Evolutionary conservation across 179 eudicot genomes (phyloP).

Genomic region (Silene vulgaris): DNA sequence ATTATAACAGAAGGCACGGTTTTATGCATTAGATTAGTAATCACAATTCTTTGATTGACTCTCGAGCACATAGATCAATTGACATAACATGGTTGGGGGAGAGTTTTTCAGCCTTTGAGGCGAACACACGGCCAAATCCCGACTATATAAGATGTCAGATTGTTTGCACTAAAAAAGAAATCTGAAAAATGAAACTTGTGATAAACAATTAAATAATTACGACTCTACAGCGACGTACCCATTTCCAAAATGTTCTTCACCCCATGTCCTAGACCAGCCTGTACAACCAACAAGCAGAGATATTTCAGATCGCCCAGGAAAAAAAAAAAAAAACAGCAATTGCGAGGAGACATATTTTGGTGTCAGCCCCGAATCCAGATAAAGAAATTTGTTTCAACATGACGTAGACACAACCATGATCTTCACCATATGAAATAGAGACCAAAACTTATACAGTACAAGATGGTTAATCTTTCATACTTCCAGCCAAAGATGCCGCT

Average conservation of each 20-base stretch:
- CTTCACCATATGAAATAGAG: background rate
- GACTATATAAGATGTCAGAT: background rate
- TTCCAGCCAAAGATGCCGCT: background rate
- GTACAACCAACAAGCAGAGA: conserved; percentile 18
- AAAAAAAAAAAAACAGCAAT: background rate
- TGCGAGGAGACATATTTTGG: background rate
- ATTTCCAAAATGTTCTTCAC: conserved; percentile 96
- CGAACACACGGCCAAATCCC: background rate
- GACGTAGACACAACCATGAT: background rate
- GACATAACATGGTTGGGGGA: too few relatives aligned
- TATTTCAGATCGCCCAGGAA: background rate
- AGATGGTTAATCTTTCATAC: background rate
- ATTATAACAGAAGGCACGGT: conserved; percentile 23
- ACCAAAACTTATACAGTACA: background rate
- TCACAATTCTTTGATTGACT: background rate
- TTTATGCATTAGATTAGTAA: background rate
- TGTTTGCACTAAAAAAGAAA: background rate
- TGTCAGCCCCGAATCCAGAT: too few relatives aligned
- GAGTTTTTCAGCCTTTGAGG: background rate
- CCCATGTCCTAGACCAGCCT: conserved; percentile 99
- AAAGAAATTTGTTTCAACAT: background rate
- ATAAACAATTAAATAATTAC: background rate
- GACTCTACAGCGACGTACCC: conserved; percentile 42
- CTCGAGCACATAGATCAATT: too few relatives aligned
- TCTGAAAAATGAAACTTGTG: background rate